A percentile compares a stretch with the other conserved stretches of the same genome.
Conservation (phyloP, 2,329 filamentous ascomycete species). For the Elsinoe australis region DNA sequence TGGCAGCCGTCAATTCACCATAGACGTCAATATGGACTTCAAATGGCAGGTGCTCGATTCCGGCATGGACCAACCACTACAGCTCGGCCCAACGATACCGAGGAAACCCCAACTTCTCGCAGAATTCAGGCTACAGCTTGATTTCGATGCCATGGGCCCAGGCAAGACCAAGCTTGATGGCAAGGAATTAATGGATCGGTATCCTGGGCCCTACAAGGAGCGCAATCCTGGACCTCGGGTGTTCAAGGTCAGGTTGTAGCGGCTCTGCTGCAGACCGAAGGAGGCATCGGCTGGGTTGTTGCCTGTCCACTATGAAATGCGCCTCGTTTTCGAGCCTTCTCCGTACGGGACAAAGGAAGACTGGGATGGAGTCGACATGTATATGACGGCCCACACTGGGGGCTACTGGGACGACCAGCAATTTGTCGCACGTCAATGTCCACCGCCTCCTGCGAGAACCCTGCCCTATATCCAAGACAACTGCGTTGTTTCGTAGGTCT, state of each 20-base stretch:
- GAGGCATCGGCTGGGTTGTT: not conserved
- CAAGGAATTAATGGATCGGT: not conserved
- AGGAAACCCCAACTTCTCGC: not conserved
- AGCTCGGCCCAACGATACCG: not conserved
- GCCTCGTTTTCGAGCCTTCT: not conserved
- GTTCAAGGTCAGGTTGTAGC: not conserved
- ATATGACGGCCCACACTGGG: not conserved
- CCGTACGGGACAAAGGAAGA: not conserved
- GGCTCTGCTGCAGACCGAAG: not conserved
- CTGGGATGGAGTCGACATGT: not conserved
- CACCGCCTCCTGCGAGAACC: not conserved
- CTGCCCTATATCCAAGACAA: not conserved
- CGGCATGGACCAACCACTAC: not conserved
- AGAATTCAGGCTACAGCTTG: not conserved
- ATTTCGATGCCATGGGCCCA: not conserved
- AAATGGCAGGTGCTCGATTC: not conserved
- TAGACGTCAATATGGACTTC: not conserved
- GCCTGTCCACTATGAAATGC: not conserved
- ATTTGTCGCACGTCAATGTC: not conserved
- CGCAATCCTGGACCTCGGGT: not conserved
- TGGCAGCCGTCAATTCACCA: not conserved
- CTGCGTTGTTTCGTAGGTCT: not conserved
- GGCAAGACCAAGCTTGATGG: not conserved
- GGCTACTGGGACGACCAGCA: not conserved
- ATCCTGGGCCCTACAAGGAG: not conserved